Evolutionary conservation across 257 asterid species (phyloP).

Genomic region (Craterostigma plantagineum): DNA sequence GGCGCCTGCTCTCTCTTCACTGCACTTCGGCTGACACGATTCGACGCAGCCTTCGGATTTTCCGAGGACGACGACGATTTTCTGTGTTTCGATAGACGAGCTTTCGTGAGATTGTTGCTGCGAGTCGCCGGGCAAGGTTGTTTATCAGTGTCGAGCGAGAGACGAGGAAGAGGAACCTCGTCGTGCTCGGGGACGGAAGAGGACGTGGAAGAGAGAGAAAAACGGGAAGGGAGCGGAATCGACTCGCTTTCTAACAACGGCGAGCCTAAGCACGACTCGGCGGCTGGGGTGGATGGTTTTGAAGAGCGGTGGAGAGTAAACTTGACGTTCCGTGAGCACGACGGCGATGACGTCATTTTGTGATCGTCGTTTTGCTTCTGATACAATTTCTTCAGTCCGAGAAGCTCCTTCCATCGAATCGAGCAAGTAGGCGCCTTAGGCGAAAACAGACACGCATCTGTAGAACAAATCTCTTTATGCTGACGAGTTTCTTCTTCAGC

Average conservation of each 20-base stretch:
- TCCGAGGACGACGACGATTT: conserved; percentile 32
- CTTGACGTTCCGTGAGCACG: conserved; percentile 28
- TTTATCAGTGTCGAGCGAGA: conserved; percentile 50
- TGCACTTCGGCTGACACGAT: conserved; percentile 35
- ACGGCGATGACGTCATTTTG: conserved; percentile 25
- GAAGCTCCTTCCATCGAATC: conserved; percentile 79
- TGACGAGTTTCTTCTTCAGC: conserved; percentile 25
- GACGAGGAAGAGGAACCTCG: conserved; percentile 48
- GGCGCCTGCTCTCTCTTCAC: conserved; percentile 15
- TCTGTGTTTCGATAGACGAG: conserved; percentile 31
- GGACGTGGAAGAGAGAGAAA: conserved; percentile 57
- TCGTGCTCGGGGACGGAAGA: conserved; percentile 70
- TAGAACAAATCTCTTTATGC: conserved; percentile 33
- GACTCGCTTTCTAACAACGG: conserved; percentile 47
- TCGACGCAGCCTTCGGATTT: conserved; percentile 14
- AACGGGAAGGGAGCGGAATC: conserved; percentile 36
- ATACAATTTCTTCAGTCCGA: conserved; percentile 62
- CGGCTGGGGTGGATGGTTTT: conserved; percentile 23
- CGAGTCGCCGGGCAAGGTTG: conserved; percentile 13
- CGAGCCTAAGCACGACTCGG: conserved; percentile 29
- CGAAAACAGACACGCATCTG: conserved; percentile 63
- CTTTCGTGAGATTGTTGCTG: conserved; percentile 19
- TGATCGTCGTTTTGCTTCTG: conserved; percentile 29
- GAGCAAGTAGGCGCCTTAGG: conserved; percentile 92
- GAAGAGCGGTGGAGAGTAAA: conserved; percentile 43